Base-by-base conservation (phyloP, 2,329 filamentous ascomycete genomes). In the Dothidotthia symphoricarpi region DNA sequence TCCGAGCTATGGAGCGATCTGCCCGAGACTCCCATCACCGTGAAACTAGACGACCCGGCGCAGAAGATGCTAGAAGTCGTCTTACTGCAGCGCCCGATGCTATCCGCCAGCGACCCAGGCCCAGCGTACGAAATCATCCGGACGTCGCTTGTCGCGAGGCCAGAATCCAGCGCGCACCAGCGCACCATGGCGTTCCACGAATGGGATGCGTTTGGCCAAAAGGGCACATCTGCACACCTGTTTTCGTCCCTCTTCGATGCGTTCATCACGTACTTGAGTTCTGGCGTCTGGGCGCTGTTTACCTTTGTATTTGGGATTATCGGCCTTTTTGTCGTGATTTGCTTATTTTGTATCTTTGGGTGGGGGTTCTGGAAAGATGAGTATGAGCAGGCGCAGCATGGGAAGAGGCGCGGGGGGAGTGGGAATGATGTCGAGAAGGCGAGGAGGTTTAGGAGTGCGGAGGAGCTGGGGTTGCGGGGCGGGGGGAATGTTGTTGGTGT, bases 61-160 rank as follows among this genome's bases (percentile, higher is more conserved):
- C 62, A 66, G 35, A 50, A 52, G 16, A 54, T 61, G n/a, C 33
- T 66, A 1, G 52, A 64, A 38, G 7, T 66, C 1, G 24, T 63
- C 3, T 33, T 66, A 0, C 26, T 66, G 3, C 41, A 53, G 26
- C 55, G 47, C 2, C 61, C 59, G 0, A 17, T 64, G 3, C 28
- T 54, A 3, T 55, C 52, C 1, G 46, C 60, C 0, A 43, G 49
- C 3, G 58, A 63, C 10, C 16, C 41, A 1, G 29, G 42, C 1
- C 34, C 41, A 0, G 39, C 37, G 0, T 64, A 49, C 32, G 59
- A 61, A 15, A 63, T 66, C 7, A 24, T 61, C n/a, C 47, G 39
- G 24, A 52, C 47, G 0, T 24, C 35, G 2, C 45, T 64, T 3
- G 32, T 55, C 3, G 31, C 43, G 0, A 40, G 58, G 1, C 26